Percentiles rank a stretch among this genome's conserved stretches.
These are phyloP conservation scores for Allomyces arbusculus DNA, from an alignment of 192 early-diverging fungal species.

Conservation along the genomic window DNA sequence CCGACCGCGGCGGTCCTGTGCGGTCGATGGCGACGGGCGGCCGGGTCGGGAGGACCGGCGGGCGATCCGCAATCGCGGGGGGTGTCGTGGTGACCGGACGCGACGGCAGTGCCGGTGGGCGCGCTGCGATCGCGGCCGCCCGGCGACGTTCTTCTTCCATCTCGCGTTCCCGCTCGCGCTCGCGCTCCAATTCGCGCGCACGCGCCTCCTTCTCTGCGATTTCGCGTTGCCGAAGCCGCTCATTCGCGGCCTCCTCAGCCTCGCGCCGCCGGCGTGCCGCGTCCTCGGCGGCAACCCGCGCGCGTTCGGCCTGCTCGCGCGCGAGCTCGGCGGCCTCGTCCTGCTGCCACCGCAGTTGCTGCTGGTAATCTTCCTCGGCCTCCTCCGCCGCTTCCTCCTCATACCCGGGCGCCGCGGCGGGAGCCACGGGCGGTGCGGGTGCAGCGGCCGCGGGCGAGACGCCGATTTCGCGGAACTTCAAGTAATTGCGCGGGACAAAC, in stretches of 20 bases:
- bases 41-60: neutral
- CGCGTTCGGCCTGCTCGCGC: conserved; percentile 7
- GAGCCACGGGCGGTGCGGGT: conserved; percentile 2
- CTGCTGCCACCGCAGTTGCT: conserved; percentile 4
- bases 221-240: conserved; percentile 11
- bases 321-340: conserved; percentile 7
- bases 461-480: neutral
- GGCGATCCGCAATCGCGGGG: neutral
- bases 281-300: neutral
- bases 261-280: conserved; percentile 1
- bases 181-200: neutral
- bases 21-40: neutral
- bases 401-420: neutral
- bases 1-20: neutral
- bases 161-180: neutral
- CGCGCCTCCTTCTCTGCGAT: conserved; percentile 7
- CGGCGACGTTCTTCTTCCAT: neutral
- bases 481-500: neutral
- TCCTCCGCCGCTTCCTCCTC: neutral
- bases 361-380: conserved; percentile 8
- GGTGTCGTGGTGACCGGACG: neutral
- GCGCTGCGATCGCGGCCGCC: neutral
- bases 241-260: conserved; percentile 16
- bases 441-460: conserved; percentile 1
- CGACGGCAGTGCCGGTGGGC: neutral